A percentile compares a stretch with the other conserved stretches of the same genome.
Conservation (phyloP, 2,329 filamentous ascomycete genomes). For the Epichloe gansuensis region DNA sequence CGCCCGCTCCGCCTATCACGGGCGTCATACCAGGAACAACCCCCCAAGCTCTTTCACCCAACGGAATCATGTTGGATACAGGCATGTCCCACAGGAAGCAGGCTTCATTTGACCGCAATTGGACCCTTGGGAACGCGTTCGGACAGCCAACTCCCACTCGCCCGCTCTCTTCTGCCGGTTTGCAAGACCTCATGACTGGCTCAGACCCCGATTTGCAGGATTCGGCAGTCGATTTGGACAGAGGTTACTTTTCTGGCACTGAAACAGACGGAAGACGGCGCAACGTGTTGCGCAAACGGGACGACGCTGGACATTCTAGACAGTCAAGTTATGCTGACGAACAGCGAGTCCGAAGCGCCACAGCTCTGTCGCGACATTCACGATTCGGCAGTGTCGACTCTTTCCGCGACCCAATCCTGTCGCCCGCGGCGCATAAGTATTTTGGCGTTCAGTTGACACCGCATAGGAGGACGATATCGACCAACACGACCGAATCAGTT, state of each 20-base stretch:
- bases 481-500: slow-evolving; percentile 41
- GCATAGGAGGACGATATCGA: slow-evolving; percentile 49
- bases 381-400: slow-evolving; percentile 71
- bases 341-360: slow-evolving; percentile 51
- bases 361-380: slow-evolving; percentile 58
- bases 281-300: slow-evolving; percentile 71
- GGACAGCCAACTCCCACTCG: slow-evolving; percentile 23
- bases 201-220: slow-evolving; percentile 31
- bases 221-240: slow-evolving; percentile 53
- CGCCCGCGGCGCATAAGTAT: slow-evolving; percentile 59
- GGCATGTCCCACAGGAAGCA: slow-evolving; percentile 46
- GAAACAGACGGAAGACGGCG: slow-evolving; percentile 66
- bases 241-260: slow-evolving; percentile 86
- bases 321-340: slow-evolving; percentile 70
- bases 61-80: slow-evolving; percentile 28
- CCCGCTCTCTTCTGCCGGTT: slow-evolving; percentile 40
- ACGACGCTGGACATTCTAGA: slow-evolving; percentile 48
- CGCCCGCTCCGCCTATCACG: slow-evolving; percentile 9
- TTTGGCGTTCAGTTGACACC: slow-evolving; percentile 39
- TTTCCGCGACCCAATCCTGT: slow-evolving; percentile 44
- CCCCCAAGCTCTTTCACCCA: slow-evolving; percentile 28
- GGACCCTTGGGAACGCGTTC: slow-evolving; percentile 47
- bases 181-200: slow-evolving; percentile 28
- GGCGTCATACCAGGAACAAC: slow-evolving; percentile 11
- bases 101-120: slow-evolving; percentile 57